These are phyloP conservation scores for Eucalyptus shirleyi DNA, from an alignment of 345 rosid genomes.

Conservation along the genomic window DNA sequence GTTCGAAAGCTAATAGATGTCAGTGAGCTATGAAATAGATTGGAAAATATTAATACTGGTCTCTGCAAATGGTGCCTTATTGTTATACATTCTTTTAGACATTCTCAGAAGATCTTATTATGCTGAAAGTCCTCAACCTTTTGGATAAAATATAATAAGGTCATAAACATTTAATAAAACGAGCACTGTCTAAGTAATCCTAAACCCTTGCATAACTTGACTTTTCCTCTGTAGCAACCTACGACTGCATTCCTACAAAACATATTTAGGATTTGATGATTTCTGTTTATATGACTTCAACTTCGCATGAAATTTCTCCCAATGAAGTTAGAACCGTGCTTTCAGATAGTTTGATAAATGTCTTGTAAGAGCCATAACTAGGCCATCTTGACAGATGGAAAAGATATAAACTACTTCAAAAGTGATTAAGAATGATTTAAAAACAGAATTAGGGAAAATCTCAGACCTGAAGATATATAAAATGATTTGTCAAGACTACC, in stretches of 20 bases:
- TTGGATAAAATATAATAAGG: neutral
- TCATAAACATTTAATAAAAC: neutral
- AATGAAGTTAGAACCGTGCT: neutral
- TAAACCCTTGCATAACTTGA: neutral
- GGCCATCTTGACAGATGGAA: neutral
- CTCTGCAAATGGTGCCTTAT: neutral
- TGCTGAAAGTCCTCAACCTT: neutral
- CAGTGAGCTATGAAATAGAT: neutral
- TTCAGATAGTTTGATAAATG: neutral
- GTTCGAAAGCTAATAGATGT: neutral
- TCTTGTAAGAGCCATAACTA: neutral
- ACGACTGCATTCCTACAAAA: neutral
- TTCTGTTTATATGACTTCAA: neutral
- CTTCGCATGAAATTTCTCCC: neutral
- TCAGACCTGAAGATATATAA: neutral
- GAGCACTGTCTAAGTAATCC: neutral
- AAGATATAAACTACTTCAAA: neutral
- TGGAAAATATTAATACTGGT: neutral
- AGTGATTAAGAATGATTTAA: neutral
- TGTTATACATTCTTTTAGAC: neutral
- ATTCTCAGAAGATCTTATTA: neutral
- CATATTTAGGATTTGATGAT: neutral
- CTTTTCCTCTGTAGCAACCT: neutral
- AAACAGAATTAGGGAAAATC: neutral
- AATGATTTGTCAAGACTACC: neutral